Conservation (phyloP, 495 filamentous ascomycete genomes). For the Hyaloscypha bicolor region DNA sequence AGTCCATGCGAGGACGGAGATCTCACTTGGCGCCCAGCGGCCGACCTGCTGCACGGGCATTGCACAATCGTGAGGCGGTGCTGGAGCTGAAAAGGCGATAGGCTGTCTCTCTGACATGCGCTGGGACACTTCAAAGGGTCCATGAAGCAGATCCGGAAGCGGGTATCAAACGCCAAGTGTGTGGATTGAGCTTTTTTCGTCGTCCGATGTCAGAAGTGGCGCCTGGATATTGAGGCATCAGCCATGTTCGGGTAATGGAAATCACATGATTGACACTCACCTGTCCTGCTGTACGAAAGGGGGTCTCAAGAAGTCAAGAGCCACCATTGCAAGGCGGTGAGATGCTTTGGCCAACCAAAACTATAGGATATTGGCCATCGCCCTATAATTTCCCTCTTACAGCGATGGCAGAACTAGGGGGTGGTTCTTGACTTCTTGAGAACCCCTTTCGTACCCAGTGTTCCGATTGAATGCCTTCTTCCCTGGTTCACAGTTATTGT, state of each 20-base stretch:
- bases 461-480: too few relatives aligned
- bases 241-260: too few relatives aligned
- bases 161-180: conserved; percentile 20
- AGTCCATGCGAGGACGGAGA: conserved; percentile 13
- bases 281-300: too few relatives aligned
- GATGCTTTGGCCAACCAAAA: too few relatives aligned
- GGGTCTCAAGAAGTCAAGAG: too few relatives aligned
- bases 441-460: too few relatives aligned
- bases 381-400: too few relatives aligned
- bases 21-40: neutral
- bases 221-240: neutral
- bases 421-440: neutral
- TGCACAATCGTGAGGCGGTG: conserved; percentile 6
- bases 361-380: too few relatives aligned
- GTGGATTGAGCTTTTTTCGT: neutral
- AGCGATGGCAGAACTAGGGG: too few relatives aligned
- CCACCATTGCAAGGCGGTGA: too few relatives aligned
- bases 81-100: conserved; percentile 6
- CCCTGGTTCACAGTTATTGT: too few relatives aligned
- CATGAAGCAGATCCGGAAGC: conserved; percentile 25
- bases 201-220: neutral
- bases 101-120: conserved; percentile 17
- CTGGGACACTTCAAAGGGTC: neutral
- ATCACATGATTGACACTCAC: too few relatives aligned
- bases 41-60: neutral